Evolutionary conservation across 345 rosid genomes (phyloP).

Genomic region (Litchi chinensis): DNA sequence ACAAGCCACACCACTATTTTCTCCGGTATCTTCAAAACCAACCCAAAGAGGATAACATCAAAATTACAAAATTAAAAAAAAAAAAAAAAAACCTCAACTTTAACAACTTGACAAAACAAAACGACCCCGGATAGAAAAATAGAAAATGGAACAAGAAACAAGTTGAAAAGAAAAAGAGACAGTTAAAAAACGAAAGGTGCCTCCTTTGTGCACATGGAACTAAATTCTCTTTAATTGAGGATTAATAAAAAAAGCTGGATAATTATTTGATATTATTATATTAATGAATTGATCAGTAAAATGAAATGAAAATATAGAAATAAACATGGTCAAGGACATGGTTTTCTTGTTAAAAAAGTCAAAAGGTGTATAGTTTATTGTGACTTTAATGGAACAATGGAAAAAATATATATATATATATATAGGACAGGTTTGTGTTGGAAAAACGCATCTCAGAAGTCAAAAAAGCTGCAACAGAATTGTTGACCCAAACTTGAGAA

Average conservation of each 20-base stretch:
- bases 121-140: not conserved
- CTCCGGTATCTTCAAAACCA: conserved; percentile 60
- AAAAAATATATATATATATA: too few species aligned
- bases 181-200: not conserved
- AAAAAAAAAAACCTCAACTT: not conserved
- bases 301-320: too few species aligned
- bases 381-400: not conserved
- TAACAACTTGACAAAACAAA: not conserved
- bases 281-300: too few species aligned
- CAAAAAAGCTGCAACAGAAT: too few species aligned
- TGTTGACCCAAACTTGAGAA: too few species aligned
- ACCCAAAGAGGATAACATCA: not conserved
- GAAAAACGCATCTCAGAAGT: too few species aligned
- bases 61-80: too few species aligned
- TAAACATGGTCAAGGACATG: not conserved
- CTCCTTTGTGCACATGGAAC: too few species aligned
- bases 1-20: conserved; percentile 45
- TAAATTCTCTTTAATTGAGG: not conserved
- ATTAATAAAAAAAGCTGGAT: too few species aligned
- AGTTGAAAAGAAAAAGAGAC: conserved; percentile 12
- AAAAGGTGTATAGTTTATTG: not conserved
- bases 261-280: not conserved
- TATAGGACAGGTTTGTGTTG: too few species aligned
- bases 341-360: not conserved
- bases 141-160: not conserved